Evolutionary conservation across 1,139 yeast genomes (phyloP), one percentile per base, ranked within the genome.

Genomic region (Fermentozyma sake): DNA sequence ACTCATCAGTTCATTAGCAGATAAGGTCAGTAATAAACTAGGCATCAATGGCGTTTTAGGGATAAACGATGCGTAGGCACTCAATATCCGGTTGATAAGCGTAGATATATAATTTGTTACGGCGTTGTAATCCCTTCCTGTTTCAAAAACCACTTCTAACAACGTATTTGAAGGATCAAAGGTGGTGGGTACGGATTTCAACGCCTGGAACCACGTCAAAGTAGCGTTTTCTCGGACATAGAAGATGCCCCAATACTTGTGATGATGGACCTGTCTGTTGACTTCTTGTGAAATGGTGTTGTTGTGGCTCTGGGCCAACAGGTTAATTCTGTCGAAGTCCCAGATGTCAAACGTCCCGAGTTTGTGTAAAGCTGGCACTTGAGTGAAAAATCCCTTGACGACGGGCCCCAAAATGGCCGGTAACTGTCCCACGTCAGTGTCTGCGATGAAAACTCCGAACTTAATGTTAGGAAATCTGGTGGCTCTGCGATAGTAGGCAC

Each of bases 81-180:
- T 29, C 13, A 39, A 28, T 4, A 54, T 37, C 11, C 27, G 32
- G 17, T 41, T 43, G 17, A 50, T 28, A 6, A 56, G 24, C 3
- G 48, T 24, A 5, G 36, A 26, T 16, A 57, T 37, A 23, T 48
- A 48, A 22, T 50, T 49, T 23, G 40, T 32, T 22, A 56, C 48
- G 2, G 58, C 58, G 34, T 57, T 57, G 33, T 45, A 50, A 32
- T 59, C 61, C 10, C 60, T 37, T 2, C 63, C 65, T 0, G 63
- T 52, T 30, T 57, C 63, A 31, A 48, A 55, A 18, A 52, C 49
- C 4, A 48, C 44, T 22, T 50, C 50, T 33, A 58, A 31, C 10
- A 53, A 30, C 31, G 31, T 22, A 3, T n/a, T 16, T 9, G 44
- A 28, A 3, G 55, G 47, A 11, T 39, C 29, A 24, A 47, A 46